Conservation (phyloP, 148 eudicot genomes). For the Persicaria tinctoria region DNA sequence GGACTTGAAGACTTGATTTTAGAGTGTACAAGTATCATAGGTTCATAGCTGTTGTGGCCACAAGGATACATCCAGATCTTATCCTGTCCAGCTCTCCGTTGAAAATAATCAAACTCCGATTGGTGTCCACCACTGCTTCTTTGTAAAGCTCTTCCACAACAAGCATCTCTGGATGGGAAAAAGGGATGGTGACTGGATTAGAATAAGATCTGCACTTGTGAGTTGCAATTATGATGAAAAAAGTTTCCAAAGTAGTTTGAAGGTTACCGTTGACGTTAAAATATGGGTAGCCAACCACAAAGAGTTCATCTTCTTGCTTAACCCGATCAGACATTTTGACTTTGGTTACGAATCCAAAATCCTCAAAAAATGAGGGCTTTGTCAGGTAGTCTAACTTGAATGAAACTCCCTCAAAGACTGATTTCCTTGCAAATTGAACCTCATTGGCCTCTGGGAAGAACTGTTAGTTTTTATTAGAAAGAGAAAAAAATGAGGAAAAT, state of each 20-base stretch:
- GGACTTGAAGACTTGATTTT: neutral
- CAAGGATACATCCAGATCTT: conserved; percentile 99
- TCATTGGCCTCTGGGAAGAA: conserved; percentile 98
- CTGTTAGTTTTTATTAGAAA: conserved; percentile 32
- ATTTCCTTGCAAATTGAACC: conserved; percentile 64
- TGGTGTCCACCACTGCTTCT: conserved; percentile 68
- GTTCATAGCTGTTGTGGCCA: neutral
- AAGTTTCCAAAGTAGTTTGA: conserved; percentile 10
- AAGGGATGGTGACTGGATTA: neutral
- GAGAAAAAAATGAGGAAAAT: neutral
- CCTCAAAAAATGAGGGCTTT: conserved; percentile 85
- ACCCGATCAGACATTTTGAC: conserved; percentile 93
- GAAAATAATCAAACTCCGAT: conserved; percentile 67
- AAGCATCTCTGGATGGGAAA: conserved; percentile 71
- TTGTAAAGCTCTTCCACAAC: conserved; percentile 96
- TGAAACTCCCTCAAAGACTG: conserved; percentile 80
- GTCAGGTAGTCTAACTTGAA: conserved; percentile 90
- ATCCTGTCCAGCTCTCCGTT: conserved; percentile 97
- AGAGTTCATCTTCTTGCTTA: conserved; percentile 80
- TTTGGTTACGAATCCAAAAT: conserved; percentile 73
- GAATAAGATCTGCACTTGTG: neutral
- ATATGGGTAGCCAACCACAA: conserved; percentile 86
- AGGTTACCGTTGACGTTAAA: conserved; percentile 81
- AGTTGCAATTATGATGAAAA: neutral
- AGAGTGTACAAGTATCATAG: neutral